Evolutionary conservation across 1,139 yeast genomes (phyloP).

Genomic region (Zygosaccharomyces sapae): DNA sequence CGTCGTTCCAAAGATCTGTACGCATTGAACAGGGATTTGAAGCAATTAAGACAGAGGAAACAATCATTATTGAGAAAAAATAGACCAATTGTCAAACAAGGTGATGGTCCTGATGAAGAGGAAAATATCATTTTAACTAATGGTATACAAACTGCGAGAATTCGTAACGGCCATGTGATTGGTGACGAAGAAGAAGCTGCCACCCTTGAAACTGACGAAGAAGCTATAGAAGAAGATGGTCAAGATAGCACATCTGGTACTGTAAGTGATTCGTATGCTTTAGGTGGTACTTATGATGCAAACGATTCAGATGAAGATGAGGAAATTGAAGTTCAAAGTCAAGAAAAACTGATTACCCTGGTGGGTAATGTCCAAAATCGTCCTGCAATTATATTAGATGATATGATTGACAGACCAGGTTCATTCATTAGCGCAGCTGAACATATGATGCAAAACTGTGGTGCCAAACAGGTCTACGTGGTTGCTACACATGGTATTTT

Average conservation of each 20-base stretch:
- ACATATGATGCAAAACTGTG: conserved; percentile 90
- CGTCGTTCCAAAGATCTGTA: conserved; percentile 79
- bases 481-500: conserved; percentile 96
- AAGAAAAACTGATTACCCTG: conserved; percentile 85
- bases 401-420: conserved; percentile 93
- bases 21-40: conserved; percentile 37
- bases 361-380: conserved; percentile 93
- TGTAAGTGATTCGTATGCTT: conserved; percentile 44
- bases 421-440: conserved; percentile 97
- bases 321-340: conserved; percentile 61
- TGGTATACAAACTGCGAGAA: conserved; percentile 92
- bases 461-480: conserved; percentile 85
- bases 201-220: conserved; percentile 45
- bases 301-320: conserved; percentile 76
- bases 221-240: conserved; percentile 36
- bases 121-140: conserved; percentile 65
- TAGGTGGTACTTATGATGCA: conserved; percentile 86
- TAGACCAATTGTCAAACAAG: conserved; percentile 39
- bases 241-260: conserved; percentile 31
- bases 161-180: conserved; percentile 95
- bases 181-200: conserved; percentile 86
- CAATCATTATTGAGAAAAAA: conserved; percentile 39
- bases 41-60: conserved; percentile 38
- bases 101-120: conserved; percentile 54
- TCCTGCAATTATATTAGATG: conserved; percentile 91